Conservation (phyloP, 2,329 filamentous ascomycete species). For the Fusarium beomiforme region DNA sequence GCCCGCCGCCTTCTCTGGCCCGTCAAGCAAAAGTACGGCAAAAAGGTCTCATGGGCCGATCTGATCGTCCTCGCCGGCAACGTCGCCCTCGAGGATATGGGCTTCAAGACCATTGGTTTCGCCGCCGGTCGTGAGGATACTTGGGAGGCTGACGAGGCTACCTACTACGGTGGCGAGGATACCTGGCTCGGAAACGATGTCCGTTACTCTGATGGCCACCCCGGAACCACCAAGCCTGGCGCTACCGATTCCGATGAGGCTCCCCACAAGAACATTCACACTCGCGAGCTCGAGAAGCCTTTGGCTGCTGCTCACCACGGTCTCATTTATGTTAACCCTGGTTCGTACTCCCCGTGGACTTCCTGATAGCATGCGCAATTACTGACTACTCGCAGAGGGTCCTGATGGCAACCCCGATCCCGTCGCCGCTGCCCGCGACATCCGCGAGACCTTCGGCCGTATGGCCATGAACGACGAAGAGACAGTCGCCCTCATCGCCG, state of each 20-base stretch:
- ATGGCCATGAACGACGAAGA: slow-evolving; percentile 89
- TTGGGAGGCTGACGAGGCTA: slow-evolving; percentile 79
- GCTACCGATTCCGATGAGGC: slow-evolving; percentile 19
- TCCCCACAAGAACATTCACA: slow-evolving; percentile 57
- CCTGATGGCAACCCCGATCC: slow-evolving; percentile 79
- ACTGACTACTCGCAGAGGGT: slow-evolving; percentile 72
- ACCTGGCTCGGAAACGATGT: slow-evolving; percentile 80
- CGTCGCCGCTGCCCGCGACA: slow-evolving; percentile 74
- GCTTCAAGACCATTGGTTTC: slow-evolving; percentile 78
- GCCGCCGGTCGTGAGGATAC: slow-evolving; percentile 76
- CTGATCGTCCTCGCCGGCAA: slow-evolving; percentile 77
- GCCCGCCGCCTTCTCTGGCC: slow-evolving; percentile 80
- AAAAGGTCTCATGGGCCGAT: slow-evolving; percentile 85
- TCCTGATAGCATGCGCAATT: background rate
- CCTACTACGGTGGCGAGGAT: slow-evolving; percentile 80
- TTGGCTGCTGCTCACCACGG: slow-evolving; percentile 71
- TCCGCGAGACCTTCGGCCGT: slow-evolving; percentile 77
- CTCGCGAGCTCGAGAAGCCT: slow-evolving; percentile 74
- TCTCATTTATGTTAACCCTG: slow-evolving; percentile 25
- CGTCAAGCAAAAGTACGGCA: slow-evolving; percentile 86
- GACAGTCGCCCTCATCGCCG: slow-evolving; percentile 81
- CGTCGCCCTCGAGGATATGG: slow-evolving; percentile 81
- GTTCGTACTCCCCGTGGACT: background rate
- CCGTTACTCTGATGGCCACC: slow-evolving; percentile 71
- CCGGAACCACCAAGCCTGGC: slow-evolving; percentile 47